These are phyloP conservation scores for Ophiocordyceps polyrhachis-furcata DNA, from an alignment of 2,329 filamentous ascomycete species.

Conservation along the genomic window DNA sequence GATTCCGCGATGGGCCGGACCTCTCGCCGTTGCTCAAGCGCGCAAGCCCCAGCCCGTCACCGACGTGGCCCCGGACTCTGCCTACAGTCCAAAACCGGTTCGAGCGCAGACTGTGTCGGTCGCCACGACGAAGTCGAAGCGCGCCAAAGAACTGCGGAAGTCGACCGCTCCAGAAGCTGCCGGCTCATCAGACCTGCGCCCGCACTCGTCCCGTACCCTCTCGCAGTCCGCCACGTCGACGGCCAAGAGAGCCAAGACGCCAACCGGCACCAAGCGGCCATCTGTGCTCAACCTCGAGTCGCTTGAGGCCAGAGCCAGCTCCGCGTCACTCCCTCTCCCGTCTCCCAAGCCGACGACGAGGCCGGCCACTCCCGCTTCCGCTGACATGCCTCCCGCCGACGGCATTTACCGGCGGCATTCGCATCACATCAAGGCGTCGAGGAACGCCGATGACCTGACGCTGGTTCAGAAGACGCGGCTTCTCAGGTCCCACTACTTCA, in stretches of 20 bases:
- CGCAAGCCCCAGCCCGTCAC: conserved; percentile 42
- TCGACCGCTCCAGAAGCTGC: conserved; percentile 24
- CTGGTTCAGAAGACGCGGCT: conserved; percentile 49
- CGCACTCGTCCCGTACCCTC: conserved; percentile 9
- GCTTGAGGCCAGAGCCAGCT: conserved; percentile 44
- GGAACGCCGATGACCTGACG: conserved; percentile 44
- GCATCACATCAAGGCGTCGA: conserved; percentile 35
- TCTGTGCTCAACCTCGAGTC: conserved; percentile 32
- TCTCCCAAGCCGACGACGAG: conserved; percentile 32
- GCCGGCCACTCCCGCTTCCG: conserved; percentile 38
- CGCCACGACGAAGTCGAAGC: conserved; percentile 29
- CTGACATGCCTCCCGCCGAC: conserved; percentile 27
- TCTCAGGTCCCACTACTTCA: conserved; percentile 65
- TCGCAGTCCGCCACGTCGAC: conserved; percentile 7
- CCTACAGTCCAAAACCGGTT: conserved; percentile 27
- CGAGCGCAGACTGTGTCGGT: conserved; percentile 50
- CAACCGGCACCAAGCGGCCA: conserved; percentile 20
- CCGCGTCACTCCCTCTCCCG: conserved; percentile 47
- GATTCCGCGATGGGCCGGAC: conserved; percentile 61
- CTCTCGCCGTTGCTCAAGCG: conserved; percentile 65
- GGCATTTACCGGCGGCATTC: conserved; percentile 39
- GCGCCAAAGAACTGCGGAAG: conserved; percentile 26
- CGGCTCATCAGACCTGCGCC: conserved; percentile 9
- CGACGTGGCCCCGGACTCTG: conserved; percentile 15
- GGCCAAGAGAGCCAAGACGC: conserved; percentile 12